Conservation (phyloP, 768 basidiomycete species). For the Lactarius pseudohatsudake region DNA sequence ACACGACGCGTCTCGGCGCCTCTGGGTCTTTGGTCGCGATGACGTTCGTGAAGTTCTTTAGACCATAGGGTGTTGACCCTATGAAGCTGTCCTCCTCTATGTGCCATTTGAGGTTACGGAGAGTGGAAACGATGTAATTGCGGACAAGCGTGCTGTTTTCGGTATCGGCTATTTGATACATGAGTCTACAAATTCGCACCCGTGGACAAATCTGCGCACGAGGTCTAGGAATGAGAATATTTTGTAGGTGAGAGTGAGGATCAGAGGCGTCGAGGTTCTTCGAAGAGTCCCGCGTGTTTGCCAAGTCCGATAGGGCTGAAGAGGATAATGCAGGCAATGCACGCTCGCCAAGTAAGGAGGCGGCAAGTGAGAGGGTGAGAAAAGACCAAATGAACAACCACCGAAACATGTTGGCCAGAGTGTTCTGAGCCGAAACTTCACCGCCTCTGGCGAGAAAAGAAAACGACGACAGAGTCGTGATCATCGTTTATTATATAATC, state of each 20-base stretch:
- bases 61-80: slow-evolving; percentile 77
- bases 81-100: slow-evolving; percentile 83
- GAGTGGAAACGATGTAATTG: slow-evolving; percentile 71
- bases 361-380: slow-evolving; percentile 32
- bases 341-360: slow-evolving; percentile 39
- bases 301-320: slow-evolving; percentile 50
- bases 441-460: not conserved
- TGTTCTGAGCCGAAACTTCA: not conserved
- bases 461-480: no score
- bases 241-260: slow-evolving; percentile 72
- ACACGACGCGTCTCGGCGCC: slow-evolving; percentile 74
- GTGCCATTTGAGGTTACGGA: slow-evolving; percentile 80
- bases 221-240: slow-evolving; percentile 81
- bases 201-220: slow-evolving; percentile 46
- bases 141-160: slow-evolving; percentile 80
- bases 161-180: slow-evolving; percentile 53
- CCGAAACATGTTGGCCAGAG: slow-evolving; percentile 3
- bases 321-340: slow-evolving; percentile 47
- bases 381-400: slow-evolving; percentile 4
- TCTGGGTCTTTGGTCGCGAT: slow-evolving; percentile 93
- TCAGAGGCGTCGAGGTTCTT: slow-evolving; percentile 66
- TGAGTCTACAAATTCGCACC: slow-evolving; percentile 1
- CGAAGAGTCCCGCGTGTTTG: slow-evolving; percentile 59
- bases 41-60: slow-evolving; percentile 80
- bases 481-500: not conserved